A percentile compares a stretch with the other conserved stretches of the same genome.
Conservation (phyloP, 805 yeast species). For the Myxozyma mucilagina region DNA sequence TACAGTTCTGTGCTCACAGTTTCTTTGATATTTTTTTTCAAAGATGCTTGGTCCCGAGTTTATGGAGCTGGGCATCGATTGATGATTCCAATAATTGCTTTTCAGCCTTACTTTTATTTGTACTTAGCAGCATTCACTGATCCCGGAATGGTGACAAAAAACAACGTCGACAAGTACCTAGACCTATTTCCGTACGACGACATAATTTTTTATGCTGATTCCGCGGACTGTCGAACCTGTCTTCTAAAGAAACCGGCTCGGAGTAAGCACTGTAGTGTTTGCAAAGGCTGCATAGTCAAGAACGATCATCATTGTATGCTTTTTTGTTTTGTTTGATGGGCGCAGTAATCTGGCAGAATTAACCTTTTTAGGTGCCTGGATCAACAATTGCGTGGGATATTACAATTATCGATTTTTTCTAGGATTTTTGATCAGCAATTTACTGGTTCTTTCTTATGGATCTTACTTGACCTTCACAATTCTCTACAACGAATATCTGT, state of each 20-base stretch:
- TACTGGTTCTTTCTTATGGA: slow-evolving; percentile 49
- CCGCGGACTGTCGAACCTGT: slow-evolving; percentile 51
- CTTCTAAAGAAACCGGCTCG: slow-evolving; percentile 54
- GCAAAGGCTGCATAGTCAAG: slow-evolving; percentile 50
- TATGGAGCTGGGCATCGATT: slow-evolving; percentile 21
- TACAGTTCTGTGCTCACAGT: slow-evolving; percentile 23
- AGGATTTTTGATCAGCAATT: slow-evolving; percentile 54
- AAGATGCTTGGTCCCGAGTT: slow-evolving; percentile 25
- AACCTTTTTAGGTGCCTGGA: slow-evolving; percentile 45
- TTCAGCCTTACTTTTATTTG: slow-evolving; percentile 35
- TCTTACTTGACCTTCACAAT: slow-evolving; percentile 37
- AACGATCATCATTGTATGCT: slow-evolving; percentile 58
- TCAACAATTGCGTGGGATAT: slow-evolving; percentile 61
- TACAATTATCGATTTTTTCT: slow-evolving; percentile 64
- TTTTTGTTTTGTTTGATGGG: neutral
- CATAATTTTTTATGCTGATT: slow-evolving; percentile 53
- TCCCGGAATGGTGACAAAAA: slow-evolving; percentile 42
- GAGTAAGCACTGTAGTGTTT: slow-evolving; percentile 59
- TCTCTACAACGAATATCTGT: slow-evolving; percentile 15
- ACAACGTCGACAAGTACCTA: slow-evolving; percentile 35
- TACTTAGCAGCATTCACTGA: slow-evolving; percentile 40
- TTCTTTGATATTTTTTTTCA: slow-evolving; percentile 27
- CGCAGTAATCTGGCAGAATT: neutral
- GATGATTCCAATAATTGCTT: slow-evolving; percentile 30
- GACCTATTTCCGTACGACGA: slow-evolving; percentile 47